These are phyloP conservation scores for Colletotrichum endophyticum DNA, from an alignment of 2,329 filamentous ascomycete genomes.

Conservation along the genomic window DNA sequence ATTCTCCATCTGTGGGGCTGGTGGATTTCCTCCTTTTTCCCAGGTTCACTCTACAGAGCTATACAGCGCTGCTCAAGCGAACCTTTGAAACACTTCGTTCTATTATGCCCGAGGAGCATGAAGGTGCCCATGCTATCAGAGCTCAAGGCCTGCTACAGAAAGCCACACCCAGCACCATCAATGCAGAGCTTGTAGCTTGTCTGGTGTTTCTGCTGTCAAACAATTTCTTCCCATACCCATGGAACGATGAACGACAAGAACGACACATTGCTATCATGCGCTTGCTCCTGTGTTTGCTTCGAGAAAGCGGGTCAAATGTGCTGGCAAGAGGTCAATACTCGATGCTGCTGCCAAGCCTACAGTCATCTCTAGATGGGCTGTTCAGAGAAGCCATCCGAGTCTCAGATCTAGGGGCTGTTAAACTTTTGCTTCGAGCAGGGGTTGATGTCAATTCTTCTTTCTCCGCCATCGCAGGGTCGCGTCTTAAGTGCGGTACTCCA, in stretches of 20 bases:
- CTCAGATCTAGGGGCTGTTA: background rate
- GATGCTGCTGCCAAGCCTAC: background rate
- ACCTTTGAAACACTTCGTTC: background rate
- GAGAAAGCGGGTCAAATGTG: background rate
- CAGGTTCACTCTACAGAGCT: background rate
- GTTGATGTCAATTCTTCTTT: background rate
- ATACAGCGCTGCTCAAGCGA: fast-evolving
- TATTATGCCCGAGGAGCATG: background rate
- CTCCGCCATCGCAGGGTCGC: no score
- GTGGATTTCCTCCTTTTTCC: background rate
- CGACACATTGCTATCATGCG: fast-evolving
- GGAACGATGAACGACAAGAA: background rate
- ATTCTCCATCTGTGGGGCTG: fast-evolving
- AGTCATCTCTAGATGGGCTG: background rate
- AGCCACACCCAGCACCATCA: background rate
- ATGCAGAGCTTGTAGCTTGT: fast-evolving
- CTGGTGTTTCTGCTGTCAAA: background rate
- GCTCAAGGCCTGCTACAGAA: background rate
- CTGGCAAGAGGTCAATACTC: fast-evolving
- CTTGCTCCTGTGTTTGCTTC: fast-evolving
- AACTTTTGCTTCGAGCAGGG: background rate
- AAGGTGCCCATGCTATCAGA: background rate
- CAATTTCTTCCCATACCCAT: fast-evolving
- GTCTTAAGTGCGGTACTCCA: background rate
- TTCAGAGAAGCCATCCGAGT: background rate